These are phyloP conservation scores for Zygoascus sp. DNA, from an alignment of 1,139 yeast genomes.

Conservation along the genomic window DNA sequence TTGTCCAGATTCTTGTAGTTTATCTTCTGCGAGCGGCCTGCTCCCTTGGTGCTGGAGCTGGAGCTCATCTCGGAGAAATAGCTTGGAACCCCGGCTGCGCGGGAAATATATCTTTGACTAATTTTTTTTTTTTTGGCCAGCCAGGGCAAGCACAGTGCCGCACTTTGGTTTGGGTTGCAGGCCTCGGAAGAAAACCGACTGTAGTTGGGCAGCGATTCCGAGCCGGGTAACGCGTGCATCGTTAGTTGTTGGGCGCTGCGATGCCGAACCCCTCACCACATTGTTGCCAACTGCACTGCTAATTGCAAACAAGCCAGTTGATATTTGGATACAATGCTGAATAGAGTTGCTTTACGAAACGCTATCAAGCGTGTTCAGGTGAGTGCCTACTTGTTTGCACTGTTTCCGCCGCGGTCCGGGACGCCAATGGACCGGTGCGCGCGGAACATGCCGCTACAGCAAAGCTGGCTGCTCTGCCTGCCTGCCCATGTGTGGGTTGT, in stretches of 20 bases:
- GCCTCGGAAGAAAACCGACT: neutral
- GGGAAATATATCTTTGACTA: neutral
- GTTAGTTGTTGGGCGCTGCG: constrained; percentile 3
- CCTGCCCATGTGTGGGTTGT: neutral
- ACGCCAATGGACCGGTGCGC: neutral
- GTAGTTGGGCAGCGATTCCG: neutral
- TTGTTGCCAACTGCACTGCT: neutral
- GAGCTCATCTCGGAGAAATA: neutral
- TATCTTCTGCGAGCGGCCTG: constrained; percentile 7
- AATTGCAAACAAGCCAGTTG: neutral
- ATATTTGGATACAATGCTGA: constrained; percentile 8
- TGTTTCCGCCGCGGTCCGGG: neutral
- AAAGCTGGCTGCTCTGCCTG: too few species aligned
- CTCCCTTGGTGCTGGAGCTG: too few species aligned
- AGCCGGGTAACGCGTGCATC: neutral
- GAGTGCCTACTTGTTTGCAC: neutral
- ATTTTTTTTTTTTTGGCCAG: neutral
- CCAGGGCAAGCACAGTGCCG: too few species aligned
- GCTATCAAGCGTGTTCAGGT: constrained; percentile 6
- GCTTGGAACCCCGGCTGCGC: neutral
- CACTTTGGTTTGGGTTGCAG: neutral
- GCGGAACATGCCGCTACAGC: neutral
- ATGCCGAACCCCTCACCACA: constrained; percentile 9
- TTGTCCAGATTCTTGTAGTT: constrained; percentile 26
- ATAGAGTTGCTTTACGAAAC: constrained; percentile 9